Conservation (phyloP, 768 basidiomycete species). For the Auricularia auricula-judae region DNA sequence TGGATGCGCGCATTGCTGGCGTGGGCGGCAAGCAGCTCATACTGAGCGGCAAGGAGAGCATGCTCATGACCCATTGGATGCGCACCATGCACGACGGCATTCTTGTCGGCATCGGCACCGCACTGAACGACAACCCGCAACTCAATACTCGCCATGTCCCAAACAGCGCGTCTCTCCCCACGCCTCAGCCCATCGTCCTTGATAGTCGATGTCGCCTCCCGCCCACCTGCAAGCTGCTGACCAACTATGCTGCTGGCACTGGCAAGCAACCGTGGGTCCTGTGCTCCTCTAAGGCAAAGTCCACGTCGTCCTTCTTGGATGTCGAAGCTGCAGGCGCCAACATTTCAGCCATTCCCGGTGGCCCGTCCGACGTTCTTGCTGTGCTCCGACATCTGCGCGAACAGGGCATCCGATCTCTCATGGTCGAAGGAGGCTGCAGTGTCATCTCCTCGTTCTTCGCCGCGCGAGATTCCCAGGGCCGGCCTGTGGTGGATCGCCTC, state of each 20-base stretch:
- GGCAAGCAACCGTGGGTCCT: conserved; percentile 72
- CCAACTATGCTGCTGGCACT: conserved; percentile 43
- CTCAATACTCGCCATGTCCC: conserved; percentile 46
- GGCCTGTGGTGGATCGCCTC: conserved; percentile 48
- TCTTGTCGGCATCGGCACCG: conserved; percentile 81
- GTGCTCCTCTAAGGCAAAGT: conserved; percentile 23
- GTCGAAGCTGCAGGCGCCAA: conserved; percentile 60
- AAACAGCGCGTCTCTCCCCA: conserved; percentile 11
- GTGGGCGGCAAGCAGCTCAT: conserved; percentile 59
- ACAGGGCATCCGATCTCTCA: conserved; percentile 59
- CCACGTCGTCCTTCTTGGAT: conserved; percentile 25
- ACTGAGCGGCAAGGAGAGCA: conserved; percentile 77
- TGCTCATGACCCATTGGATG: conserved; percentile 96
- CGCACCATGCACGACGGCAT: conserved; percentile 89
- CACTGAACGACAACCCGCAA: conserved; percentile 86
- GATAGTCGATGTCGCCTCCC: conserved; percentile 65
- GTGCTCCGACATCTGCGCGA: conserved; percentile 43
- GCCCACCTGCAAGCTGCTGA: conserved; percentile 55
- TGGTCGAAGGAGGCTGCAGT: conserved; percentile 91
- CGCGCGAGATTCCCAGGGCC: conserved; percentile 9
- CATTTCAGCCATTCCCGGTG: conserved; percentile 27
- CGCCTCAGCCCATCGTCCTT: conserved; percentile 72
- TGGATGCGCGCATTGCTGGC: conserved; percentile 85
- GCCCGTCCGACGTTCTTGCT: conserved; percentile 20
- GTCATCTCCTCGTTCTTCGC: conserved; percentile 67